These are phyloP conservation scores for Podospora fimiseda DNA, from an alignment of 495 filamentous ascomycete genomes.

Conservation along the genomic window DNA sequence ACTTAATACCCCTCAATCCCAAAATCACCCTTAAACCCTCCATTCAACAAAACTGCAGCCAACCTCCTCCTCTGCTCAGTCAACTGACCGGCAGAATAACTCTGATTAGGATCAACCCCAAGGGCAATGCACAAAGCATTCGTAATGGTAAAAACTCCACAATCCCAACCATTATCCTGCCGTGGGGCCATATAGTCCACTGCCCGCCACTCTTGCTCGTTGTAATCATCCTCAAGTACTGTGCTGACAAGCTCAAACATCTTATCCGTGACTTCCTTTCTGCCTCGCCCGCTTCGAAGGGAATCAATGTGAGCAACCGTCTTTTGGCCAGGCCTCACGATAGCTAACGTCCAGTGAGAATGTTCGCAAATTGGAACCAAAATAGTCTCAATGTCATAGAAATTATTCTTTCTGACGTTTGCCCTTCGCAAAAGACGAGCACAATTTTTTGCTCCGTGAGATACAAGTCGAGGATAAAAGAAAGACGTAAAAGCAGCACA, in stretches of 20 bases:
- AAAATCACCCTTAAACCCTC: slow-evolving; percentile 51
- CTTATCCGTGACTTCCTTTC: slow-evolving; percentile 13
- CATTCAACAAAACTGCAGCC: slow-evolving; percentile 62
- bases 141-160: slow-evolving; percentile 72
- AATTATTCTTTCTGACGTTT: slow-evolving; percentile 32
- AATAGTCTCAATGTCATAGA: slow-evolving; percentile 38
- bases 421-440: slow-evolving; percentile 28
- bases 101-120: slow-evolving; percentile 51
- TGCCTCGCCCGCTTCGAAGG: slow-evolving; percentile 34
- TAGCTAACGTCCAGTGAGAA: slow-evolving; percentile 59
- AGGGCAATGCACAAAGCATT: slow-evolving; percentile 65
- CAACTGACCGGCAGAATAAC: slow-evolving; percentile 53
- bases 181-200: slow-evolving; percentile 40
- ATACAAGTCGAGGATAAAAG: slow-evolving; percentile 57
- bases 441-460: slow-evolving; percentile 40
- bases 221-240: slow-evolving; percentile 52
- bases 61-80: slow-evolving; percentile 54
- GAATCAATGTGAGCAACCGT: slow-evolving; percentile 74
- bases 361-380: slow-evolving; percentile 41
- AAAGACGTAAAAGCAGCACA: slow-evolving; percentile 66
- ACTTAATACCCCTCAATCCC: slow-evolving; percentile 24
- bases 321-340: slow-evolving; percentile 57
- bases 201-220: slow-evolving; percentile 56
- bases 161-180: slow-evolving; percentile 71
- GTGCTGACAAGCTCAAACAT: slow-evolving; percentile 48